Conservation (phyloP, 73 alveolate species). For the Diophrys sp. region DNA sequence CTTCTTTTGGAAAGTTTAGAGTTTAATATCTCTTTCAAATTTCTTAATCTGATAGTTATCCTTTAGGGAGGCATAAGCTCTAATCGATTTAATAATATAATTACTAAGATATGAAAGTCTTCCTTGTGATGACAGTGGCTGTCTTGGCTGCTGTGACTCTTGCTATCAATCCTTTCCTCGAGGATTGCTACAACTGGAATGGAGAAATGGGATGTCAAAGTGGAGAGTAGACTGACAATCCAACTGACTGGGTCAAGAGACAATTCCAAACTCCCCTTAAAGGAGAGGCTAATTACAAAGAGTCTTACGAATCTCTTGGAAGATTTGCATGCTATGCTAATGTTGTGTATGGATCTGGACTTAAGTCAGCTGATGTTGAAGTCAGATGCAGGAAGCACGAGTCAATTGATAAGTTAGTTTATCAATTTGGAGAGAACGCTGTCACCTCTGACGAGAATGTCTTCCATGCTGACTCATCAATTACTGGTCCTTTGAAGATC, state of each 20-base stretch:
- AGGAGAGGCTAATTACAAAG: slow-evolving; percentile 71
- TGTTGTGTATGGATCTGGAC: slow-evolving; percentile 65
- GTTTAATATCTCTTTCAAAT: too few species aligned
- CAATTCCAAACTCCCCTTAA: slow-evolving; percentile 91
- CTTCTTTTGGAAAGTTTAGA: too few species aligned
- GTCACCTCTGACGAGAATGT: slow-evolving; percentile 11
- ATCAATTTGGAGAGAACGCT: slow-evolving; percentile 55
- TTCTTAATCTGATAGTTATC: too few species aligned
- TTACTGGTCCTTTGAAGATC: slow-evolving; percentile 34
- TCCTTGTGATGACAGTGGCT: too few species aligned
- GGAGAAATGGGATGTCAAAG: slow-evolving; percentile 81
- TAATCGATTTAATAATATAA: too few species aligned
- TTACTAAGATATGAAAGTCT: too few species aligned
- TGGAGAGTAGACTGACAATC: slow-evolving; percentile 78
- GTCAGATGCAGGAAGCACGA: slow-evolving; percentile 79
- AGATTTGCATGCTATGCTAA: slow-evolving; percentile 81
- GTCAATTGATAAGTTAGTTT: slow-evolving; percentile 39
- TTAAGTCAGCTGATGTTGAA: slow-evolving; percentile 65
- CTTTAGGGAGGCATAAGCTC: too few species aligned
- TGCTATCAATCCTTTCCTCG: slow-evolving; percentile 11
- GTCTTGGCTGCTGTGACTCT: slow-evolving; percentile 3
- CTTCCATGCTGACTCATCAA: slow-evolving; percentile 51
- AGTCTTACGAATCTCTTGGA: slow-evolving; percentile 80
- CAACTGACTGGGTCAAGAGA: slow-evolving; percentile 78
- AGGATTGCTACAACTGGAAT: slow-evolving; percentile 81